Percentiles rank a stretch among this genome's conserved stretches.
Evolutionary conservation across 208 protist genomes (phyloP).

Genomic region (Acanthamoeba lenticulata): DNA sequence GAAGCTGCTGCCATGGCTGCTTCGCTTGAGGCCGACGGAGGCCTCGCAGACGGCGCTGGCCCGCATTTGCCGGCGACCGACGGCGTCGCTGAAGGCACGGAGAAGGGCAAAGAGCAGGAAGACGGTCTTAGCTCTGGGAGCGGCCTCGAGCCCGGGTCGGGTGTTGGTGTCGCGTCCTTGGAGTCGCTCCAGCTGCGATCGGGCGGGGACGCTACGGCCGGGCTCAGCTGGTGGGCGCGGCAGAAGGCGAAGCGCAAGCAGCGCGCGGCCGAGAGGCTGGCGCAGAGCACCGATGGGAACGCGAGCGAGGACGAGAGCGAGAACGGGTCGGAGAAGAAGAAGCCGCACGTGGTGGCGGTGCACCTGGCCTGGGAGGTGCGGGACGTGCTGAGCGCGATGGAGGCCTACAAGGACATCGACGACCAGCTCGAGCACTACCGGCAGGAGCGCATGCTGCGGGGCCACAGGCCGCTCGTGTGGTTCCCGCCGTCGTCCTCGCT

Average conservation of each 20-base stretch:
- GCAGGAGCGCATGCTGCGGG: not conserved
- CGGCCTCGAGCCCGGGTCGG: no score
- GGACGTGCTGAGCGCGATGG: not conserved
- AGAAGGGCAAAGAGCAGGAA: no score
- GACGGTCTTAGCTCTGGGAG: no score
- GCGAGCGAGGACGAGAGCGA: constrained; percentile 23
- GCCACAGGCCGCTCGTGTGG: constrained; percentile 34
- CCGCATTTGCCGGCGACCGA: no score
- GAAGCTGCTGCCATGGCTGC: not conserved
- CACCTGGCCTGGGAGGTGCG: constrained; percentile 38
- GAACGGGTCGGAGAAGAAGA: not conserved
- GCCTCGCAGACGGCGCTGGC: not conserved
- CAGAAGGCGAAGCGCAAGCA: not conserved
- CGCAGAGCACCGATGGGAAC: not conserved
- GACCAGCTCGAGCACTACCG: constrained; percentile 49
- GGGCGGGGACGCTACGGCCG: no score
- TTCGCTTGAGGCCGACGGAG: not conserved
- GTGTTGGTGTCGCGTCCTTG: no score
- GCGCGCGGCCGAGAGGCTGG: not conserved
- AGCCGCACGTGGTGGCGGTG: constrained; percentile 21
- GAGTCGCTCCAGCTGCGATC: not conserved
- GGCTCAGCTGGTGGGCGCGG: not conserved
- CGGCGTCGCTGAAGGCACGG: no score
- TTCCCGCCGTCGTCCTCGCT: not conserved
- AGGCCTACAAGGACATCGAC: constrained; percentile 36